Base-by-base conservation (phyloP, 441 rosid species). In the Raphanus hybrid region DNA sequence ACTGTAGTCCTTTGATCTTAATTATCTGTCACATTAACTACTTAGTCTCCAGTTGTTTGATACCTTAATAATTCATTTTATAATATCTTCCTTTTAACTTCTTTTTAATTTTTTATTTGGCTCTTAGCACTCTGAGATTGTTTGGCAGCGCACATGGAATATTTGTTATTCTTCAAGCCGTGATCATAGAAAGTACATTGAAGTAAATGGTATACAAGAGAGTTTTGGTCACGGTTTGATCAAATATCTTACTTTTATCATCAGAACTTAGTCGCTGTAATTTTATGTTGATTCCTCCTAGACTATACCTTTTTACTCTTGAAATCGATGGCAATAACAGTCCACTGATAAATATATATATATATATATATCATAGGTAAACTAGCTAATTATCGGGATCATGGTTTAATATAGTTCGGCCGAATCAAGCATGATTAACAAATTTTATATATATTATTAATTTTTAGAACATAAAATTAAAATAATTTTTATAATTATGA, bases 11-110 rank as follows among this genome's bases (percentile, higher is more conserved):
- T 57, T 66, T 73, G 45, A 68, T 78, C 75, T 73, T 68, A 27
- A 74, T 79, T 79, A 70, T 80, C 59, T 80, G 69, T 70, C 69
- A 75, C 45, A 64, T 75, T 75, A 64, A 64, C 73, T 15, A 20
- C 26, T 59, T 70, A 9, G 58, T 69, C 67, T 78, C 68, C 72
- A 57, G 35, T 74, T 74, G 67, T 74, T 74, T 43, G 57, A 79
- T 65, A 11, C 75, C 75, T 64, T 65, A 80, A 80, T 64, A 59
- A 80, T 75, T 74, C 67, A 4, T 64, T 69, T 74, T 52, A 9
- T 32, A n/a, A 7, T 52, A 7, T 52, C 8, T 52, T 41, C n/a
- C 6, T 63, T 70, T 15, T 12, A n/a, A 5, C 29, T 14, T 52
- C 5, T 45, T 50, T 9, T 43, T 52, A 6, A 5, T 29, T 16